Conservation (phyloP, 352 stramenopile species). For the Thalassiosira delicatula region DNA sequence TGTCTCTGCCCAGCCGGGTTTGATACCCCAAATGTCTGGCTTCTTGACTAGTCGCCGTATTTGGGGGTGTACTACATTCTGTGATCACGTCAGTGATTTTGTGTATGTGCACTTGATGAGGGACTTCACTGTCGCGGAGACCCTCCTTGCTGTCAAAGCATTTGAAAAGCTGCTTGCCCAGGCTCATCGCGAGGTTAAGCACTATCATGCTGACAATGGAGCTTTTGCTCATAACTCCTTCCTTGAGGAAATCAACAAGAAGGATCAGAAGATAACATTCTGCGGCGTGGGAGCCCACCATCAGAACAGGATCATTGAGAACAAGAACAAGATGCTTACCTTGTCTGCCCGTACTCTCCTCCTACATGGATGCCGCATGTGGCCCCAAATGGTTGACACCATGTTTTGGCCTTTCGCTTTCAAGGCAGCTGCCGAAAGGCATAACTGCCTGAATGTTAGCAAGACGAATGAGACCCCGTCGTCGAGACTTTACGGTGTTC, state of each 20-base stretch:
- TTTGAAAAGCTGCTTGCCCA: constrained; percentile 6
- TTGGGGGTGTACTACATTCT: constrained; percentile 50
- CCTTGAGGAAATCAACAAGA: not conserved
- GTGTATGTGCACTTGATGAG: constrained; percentile 47
- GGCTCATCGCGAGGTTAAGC: not conserved
- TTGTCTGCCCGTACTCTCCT: constrained; percentile 3
- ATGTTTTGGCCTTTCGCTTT: constrained; percentile 44
- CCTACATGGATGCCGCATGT: not conserved
- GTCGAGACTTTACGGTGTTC: not conserved
- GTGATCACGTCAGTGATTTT: constrained; percentile 40
- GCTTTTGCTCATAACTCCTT: constrained; percentile 26
- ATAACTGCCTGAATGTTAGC: constrained; percentile 20
- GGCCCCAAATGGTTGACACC: not conserved
- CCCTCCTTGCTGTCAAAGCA: constrained; percentile 39
- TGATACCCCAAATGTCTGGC: constrained; percentile 9
- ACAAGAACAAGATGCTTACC: constrained; percentile 6
- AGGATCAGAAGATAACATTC: not conserved
- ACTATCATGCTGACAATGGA: constrained; percentile 48
- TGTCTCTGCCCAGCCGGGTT: constrained; percentile 34
- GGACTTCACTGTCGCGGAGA: constrained; percentile 16
- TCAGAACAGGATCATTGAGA: constrained; percentile 49
- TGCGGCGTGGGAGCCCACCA: constrained; percentile 26
- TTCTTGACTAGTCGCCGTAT: not conserved
- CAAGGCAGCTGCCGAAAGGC: not conserved
- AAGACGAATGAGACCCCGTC: constrained; percentile 2